Evolutionary conservation across 2,329 filamentous ascomycete genomes (phyloP).

Genomic region (Daldinia sp.): DNA sequence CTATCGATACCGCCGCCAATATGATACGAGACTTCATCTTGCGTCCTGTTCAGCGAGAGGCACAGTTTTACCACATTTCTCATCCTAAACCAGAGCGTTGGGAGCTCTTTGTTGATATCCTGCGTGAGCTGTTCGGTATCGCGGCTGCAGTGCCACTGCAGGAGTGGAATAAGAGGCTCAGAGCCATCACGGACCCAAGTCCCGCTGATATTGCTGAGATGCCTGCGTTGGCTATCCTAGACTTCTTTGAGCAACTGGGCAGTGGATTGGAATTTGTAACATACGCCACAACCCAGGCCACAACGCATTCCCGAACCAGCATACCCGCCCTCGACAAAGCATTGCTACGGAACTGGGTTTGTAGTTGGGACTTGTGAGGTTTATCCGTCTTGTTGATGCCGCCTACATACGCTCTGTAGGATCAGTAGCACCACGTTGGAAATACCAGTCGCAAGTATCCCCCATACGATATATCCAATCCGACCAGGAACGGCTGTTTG

Average conservation of each 20-base stretch:
- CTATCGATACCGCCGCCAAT: constrained; percentile 28
- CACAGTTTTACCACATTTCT: constrained; percentile 18
- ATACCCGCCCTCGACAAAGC: background rate
- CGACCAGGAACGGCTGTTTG: background rate
- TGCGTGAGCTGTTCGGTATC: constrained; percentile 5
- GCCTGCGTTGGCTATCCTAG: constrained; percentile 31
- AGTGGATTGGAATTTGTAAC: background rate
- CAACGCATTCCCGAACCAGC: background rate
- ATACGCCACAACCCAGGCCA: background rate
- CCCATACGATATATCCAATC: background rate
- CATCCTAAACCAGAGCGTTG: constrained; percentile 21
- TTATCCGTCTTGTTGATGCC: background rate
- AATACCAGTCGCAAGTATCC: background rate
- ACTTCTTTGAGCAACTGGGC: constrained; percentile 22
- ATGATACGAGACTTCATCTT: constrained; percentile 23
- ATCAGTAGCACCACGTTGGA: background rate
- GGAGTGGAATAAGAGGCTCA: constrained; percentile 25
- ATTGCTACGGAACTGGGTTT: background rate
- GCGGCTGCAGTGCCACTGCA: constrained; percentile 15
- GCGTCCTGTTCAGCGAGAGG: background rate
- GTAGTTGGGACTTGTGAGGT: background rate
- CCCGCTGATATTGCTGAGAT: constrained; percentile 19
- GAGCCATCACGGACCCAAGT: constrained; percentile 9
- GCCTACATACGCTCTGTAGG: background rate
- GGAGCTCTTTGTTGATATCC: constrained; percentile 14